Conservation (phyloP, 1,284 basidiomycete species). For the Marasmius sp. region DNA sequence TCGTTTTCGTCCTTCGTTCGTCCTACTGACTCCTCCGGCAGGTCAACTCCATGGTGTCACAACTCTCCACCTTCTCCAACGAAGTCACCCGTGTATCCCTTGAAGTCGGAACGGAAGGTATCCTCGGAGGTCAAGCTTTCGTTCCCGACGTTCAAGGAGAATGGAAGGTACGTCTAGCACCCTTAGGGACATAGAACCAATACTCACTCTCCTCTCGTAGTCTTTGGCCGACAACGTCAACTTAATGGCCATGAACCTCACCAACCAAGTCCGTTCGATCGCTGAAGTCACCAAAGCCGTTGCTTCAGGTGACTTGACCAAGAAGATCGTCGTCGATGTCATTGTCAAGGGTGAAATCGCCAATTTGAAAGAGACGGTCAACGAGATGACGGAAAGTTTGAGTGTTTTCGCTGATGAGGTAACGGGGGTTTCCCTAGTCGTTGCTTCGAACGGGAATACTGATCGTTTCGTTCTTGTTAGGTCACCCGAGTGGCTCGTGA, state of each 20-base stretch:
- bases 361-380: constrained; percentile 85
- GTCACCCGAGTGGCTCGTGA: constrained; percentile 78
- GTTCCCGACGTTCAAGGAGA: constrained; percentile 89
- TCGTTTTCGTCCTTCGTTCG: too few relatives aligned
- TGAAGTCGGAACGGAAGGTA: constrained; percentile 95
- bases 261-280: constrained; percentile 89
- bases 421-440: too few relatives aligned
- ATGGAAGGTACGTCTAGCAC: constrained; percentile 93
- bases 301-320: constrained; percentile 84
- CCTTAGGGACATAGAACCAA: too few relatives aligned
- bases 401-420: constrained; percentile 83
- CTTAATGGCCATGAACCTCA: constrained; percentile 90
- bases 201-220: too few relatives aligned
- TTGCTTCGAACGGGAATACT: too few relatives aligned
- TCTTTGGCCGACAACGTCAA: constrained; percentile 80
- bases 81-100: constrained; percentile 76
- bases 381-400: constrained; percentile 88
- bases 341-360: constrained; percentile 89
- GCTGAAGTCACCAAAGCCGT: constrained; percentile 89
- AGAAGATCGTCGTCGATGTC: constrained; percentile 91
- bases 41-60: constrained; percentile 87
- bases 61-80: constrained; percentile 80
- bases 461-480: not conserved
- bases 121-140: constrained; percentile 90
- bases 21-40: not conserved